Evolutionary conservation across 768 basidiomycete genomes (phyloP).

Genomic region (Termitomyces eurrhizus): DNA sequence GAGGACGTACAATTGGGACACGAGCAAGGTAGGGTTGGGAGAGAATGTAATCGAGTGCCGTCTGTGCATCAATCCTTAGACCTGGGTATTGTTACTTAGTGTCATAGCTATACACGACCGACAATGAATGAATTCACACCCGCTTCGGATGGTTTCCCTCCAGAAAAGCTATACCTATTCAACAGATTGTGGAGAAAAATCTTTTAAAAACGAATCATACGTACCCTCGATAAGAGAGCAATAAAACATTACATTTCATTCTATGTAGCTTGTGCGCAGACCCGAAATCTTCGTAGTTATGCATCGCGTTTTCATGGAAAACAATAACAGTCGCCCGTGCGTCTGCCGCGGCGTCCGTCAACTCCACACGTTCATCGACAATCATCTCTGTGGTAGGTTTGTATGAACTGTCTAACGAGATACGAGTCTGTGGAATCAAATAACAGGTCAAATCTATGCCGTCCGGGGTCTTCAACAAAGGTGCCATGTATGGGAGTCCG

Average conservation of each 20-base stretch:
- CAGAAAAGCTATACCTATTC: constrained; percentile 71
- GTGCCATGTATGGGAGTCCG: constrained; percentile 13
- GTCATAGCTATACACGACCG: neutral
- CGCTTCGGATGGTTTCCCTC: constrained; percentile 76
- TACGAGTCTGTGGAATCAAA: constrained; percentile 13
- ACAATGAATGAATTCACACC: constrained; percentile 35
- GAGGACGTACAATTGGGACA: constrained; percentile 49
- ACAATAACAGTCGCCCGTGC: constrained; percentile 73
- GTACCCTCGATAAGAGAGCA: constrained; percentile 86
- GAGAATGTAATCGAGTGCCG: constrained; percentile 65
- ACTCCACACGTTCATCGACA: constrained; percentile 10
- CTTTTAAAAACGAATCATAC: constrained; percentile 18
- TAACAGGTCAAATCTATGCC: constrained; percentile 14
- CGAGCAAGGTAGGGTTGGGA: constrained; percentile 52
- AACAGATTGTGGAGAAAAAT: neutral
- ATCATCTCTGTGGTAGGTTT: neutral
- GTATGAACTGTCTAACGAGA: constrained; percentile 3
- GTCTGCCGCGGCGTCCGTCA: constrained; percentile 15
- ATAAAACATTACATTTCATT: constrained; percentile 80
- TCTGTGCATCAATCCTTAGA: constrained; percentile 76
- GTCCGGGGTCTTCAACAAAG: constrained; percentile 13
- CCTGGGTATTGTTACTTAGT: constrained; percentile 33
- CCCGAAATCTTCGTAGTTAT: constrained; percentile 70
- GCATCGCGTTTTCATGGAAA: constrained; percentile 83
- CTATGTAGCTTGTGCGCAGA: constrained; percentile 62